Evolutionary conservation across 768 basidiomycete species (phyloP).

Genomic region (Termitomyces sp.): DNA sequence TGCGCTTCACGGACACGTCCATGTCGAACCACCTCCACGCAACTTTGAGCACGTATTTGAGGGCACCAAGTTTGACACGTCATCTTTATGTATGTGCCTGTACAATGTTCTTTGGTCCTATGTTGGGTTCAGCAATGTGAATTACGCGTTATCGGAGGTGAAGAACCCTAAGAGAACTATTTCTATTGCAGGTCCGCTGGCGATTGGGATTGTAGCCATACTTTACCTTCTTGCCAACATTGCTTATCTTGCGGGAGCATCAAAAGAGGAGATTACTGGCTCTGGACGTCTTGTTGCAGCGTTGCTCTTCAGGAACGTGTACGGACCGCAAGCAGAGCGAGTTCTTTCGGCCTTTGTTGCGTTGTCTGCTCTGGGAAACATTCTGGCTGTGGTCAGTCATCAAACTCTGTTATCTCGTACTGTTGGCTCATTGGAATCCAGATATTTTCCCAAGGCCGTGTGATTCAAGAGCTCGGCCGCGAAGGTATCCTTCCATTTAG

Average conservation of each 20-base stretch:
- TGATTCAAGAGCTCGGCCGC: constrained; percentile 52
- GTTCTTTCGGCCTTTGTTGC: constrained; percentile 15
- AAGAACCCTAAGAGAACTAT: constrained; percentile 57
- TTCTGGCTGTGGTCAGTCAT: constrained; percentile 33
- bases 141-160: constrained; percentile 62
- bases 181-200: constrained; percentile 58
- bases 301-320: constrained; percentile 62
- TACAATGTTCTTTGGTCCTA: constrained; percentile 45
- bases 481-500: constrained; percentile 53
- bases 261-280: constrained; percentile 53
- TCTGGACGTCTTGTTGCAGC: constrained; percentile 61
- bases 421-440: neutral
- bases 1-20: constrained; percentile 26
- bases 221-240: constrained; percentile 59
- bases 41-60: constrained; percentile 25
- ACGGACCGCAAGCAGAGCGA: constrained; percentile 46
- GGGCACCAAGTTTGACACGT: constrained; percentile 31
- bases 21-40: constrained; percentile 17
- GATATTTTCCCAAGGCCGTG: constrained; percentile 23
- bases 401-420: neutral
- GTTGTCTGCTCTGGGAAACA: constrained; percentile 46
- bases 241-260: constrained; percentile 64
- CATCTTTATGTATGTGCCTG: constrained; percentile 38
- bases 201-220: constrained; percentile 44
- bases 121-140: constrained; percentile 60